phyloP scores from a whole-genome alignment of 768 basidiomycete species.

The Boletus rufocinnamomeus region DNA sequence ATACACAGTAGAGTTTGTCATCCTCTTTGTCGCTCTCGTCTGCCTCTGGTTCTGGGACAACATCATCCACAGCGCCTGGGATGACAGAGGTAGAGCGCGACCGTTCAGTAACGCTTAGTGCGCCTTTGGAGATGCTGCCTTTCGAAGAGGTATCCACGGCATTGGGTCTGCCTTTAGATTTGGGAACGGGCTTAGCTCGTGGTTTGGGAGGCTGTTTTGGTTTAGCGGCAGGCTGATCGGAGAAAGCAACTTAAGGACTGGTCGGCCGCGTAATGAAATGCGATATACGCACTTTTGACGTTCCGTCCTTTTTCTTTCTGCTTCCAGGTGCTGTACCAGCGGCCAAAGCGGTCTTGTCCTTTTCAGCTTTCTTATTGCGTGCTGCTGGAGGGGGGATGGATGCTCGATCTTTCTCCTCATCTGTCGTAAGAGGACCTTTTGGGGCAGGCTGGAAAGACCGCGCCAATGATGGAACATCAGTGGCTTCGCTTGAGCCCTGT shows the following conservation, averaged over 20 bases:
- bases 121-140: conserved; percentile 18
- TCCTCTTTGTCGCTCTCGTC: conserved; percentile 45
- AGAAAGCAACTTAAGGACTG: background rate
- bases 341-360: conserved; percentile 18
- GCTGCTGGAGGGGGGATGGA: conserved; percentile 60
- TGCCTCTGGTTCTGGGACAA: conserved; percentile 50
- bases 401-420: conserved; percentile 42
- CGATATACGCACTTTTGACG: conserved; percentile 22
- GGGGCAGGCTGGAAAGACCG: conserved; percentile 8
- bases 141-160: conserved; percentile 20
- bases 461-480: conserved; percentile 3
- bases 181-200: conserved; percentile 33
- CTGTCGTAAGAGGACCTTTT: conserved; percentile 16
- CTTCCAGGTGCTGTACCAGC: conserved; percentile 25
- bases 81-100: conserved; percentile 74
- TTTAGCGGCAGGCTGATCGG: conserved; percentile 25
- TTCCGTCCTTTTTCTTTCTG: conserved; percentile 38
- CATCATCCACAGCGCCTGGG: conserved; percentile 47
- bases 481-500: conserved; percentile 2
- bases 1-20: conserved; percentile 83
- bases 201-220: conserved; percentile 35
- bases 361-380: conserved; percentile 30
- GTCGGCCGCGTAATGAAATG: background rate
- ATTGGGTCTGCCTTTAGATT: conserved; percentile 29
- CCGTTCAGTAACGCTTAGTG: conserved; percentile 40